A percentile compares a stretch with the other conserved stretches of the same genome.
phyloP scores from a whole-genome alignment of 2,329 filamentous ascomycete species.

The Plectosphaerella plurivora region DNA sequence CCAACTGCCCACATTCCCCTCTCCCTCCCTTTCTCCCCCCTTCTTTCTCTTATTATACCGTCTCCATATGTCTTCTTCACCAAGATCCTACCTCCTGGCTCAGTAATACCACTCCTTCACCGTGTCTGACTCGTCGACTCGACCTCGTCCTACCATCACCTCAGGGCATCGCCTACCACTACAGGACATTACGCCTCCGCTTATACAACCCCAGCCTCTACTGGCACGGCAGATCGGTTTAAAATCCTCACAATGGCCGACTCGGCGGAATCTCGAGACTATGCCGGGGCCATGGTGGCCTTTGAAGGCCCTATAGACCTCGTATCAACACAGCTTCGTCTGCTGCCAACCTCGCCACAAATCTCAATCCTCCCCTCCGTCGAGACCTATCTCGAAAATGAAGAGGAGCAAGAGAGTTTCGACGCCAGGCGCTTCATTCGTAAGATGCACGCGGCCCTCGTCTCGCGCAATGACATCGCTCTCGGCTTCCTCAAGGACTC shows the following conservation, averaged over 20 bases:
- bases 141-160: background rate
- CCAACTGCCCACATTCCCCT: too few species aligned
- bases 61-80: too few species aligned
- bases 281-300: conserved; percentile 50
- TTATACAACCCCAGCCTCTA: too few species aligned
- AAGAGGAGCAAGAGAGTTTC: conserved; percentile 19
- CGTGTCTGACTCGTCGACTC: background rate
- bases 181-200: too few species aligned
- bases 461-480: conserved; percentile 42
- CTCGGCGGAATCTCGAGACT: conserved; percentile 11
- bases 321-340: conserved; percentile 54
- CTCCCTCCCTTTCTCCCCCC: too few species aligned
- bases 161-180: background rate
- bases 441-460: conserved; percentile 44
- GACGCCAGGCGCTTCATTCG: conserved; percentile 34
- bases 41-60: too few species aligned
- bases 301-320: conserved; percentile 53
- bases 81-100: too few species aligned
- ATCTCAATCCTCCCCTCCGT: conserved; percentile 52
- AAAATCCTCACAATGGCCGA: conserved; percentile 5
- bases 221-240: too few species aligned
- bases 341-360: conserved; percentile 55
- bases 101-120: too few species aligned
- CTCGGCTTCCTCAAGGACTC: conserved; percentile 45
- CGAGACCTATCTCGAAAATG: conserved; percentile 37